Base-by-base conservation (phyloP, 2,329 filamentous ascomycete species). In the Erysiphe pisi region DNA sequence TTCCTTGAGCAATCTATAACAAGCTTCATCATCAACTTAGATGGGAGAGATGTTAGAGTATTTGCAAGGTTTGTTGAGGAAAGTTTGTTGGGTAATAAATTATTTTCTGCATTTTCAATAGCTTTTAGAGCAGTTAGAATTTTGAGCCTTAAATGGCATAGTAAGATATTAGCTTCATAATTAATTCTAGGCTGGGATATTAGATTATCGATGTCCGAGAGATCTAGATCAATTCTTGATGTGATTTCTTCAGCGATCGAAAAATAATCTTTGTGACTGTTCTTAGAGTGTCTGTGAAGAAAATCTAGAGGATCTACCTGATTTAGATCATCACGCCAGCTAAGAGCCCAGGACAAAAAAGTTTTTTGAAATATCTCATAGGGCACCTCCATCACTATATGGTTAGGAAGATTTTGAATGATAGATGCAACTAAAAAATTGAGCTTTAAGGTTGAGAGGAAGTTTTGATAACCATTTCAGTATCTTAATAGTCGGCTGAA, bases 91-190 rank as follows among this genome's bases (percentile, higher is more conserved):
- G 63, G 28, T 9, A 40, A 52, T 28, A 71, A 20, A 31, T 18
- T 49, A 36, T 71, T 76, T 45, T 76, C 76, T 25, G 61, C 43
- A 28, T 52, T 45, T 36, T 31, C 58, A 25, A 76, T 76, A 20
- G 63, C 63, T 18, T 56, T 40, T 4, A 76, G 76, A 70, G 43
- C 31, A 16, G 47, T 40, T 49, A 52, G 1, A 9, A 76, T 76
- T 43, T 49, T 31, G 12, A 36, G 20, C 22, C 49, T 40, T 8
- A 31, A 18, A 22, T 56, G 43, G 25, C n/a, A 45, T 28, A 76
- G 20, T 47, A 28, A 61, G 14, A 47, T 22, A 28, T 45, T 47
- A 11, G 47, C 18, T 20, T 43, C 75, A 28, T 65, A 25, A 58
- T 16, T 25, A 25, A n/a, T 49, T 28, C 25, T 49, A 8, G n/a